phyloP scores from a whole-genome alignment of 371 early-diverging fungal genomes.

The Batrachochytrium dendrobatidis region DNA sequence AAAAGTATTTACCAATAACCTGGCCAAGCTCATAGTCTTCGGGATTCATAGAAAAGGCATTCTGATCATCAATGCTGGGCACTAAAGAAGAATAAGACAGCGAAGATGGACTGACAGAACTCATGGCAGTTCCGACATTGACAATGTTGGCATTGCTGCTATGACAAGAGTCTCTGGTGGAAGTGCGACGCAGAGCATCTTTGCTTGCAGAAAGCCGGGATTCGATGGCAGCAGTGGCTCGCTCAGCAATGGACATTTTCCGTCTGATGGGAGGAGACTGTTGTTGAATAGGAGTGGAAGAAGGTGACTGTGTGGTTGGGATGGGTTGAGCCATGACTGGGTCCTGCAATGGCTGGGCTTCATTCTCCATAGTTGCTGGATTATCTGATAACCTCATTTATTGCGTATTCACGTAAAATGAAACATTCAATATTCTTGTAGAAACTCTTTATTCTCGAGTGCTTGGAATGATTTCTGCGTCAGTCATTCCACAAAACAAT shows the following conservation, averaged over 20 bases:
- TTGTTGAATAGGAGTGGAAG: no score
- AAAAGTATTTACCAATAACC: slow-evolving; percentile 23
- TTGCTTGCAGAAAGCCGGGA: not conserved
- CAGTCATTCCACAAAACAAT: no score
- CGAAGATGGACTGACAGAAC: not conserved
- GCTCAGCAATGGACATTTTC: slow-evolving; percentile 14
- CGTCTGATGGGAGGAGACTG: no score
- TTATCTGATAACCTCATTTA: no score
- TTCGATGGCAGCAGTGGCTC: slow-evolving; percentile 7
- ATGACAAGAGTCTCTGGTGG: not conserved
- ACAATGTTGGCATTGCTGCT: not conserved
- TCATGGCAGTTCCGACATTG: not conserved
- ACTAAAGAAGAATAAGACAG: not conserved
- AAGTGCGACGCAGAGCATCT: not conserved
- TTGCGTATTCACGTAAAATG: no score
- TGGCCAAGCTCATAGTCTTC: slow-evolving; percentile 32
- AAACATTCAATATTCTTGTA: no score
- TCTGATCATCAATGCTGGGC: slow-evolving; percentile 2
- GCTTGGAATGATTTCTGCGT: no score
- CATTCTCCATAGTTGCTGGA: no score
- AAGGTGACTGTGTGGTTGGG: no score
- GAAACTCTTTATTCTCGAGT: no score
- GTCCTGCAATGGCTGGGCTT: no score
- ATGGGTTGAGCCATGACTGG: no score
- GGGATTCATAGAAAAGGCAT: slow-evolving; percentile 22